Base-by-base conservation (phyloP, 768 basidiomycete species). In the Pisolithus orientalis region DNA sequence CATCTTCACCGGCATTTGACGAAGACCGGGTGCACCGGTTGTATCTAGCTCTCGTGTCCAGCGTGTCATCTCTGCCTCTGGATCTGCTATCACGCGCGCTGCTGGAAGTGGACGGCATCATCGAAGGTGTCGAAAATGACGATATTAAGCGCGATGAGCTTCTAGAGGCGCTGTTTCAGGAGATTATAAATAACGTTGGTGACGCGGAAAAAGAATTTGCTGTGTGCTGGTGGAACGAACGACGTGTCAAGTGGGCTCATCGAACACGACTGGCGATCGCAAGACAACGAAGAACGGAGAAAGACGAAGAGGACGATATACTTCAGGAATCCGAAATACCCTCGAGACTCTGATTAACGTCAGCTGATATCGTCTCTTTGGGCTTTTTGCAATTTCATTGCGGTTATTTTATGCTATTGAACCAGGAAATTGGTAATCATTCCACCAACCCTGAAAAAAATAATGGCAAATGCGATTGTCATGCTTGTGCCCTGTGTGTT, bases 171-270 rank as follows among this genome's bases (percentile, higher is more conserved):
- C 62, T 87, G 42, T 84, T 85, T 66, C 71, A 68, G 39, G 84
- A 87, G 65, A 76, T 91, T 32, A 66, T 80, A 59, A 79, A 82
- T 61, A 75, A 72, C 40, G 77, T 85, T 2, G 85, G 83, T 13
- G 86, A 90, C 62, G 71, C 72, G 40, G 85, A 86, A 70, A 88
- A 84, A 69, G 81, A 80, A 62, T 74, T 74, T 54, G 80, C 69
- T 39, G 76, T 90, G 67, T 70, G 67, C 43, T 91, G 89, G 89
- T 91, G 89, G 89, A 76, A 81, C 62, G 73, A 77, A 51, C 69
- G 79, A 44, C 54, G 57, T 3, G 34, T 27, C 13, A 59, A 63
- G 31, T 69, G 67, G 68, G 54, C 27, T 25, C 53, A 16, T 10
- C 39, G 24, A 14, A 38, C 42, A 27, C 47, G 37, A 13, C 7